Evolutionary conservation across 2,329 filamentous ascomycete species (phyloP), one percentile per base, ranked within the genome.

Genomic region (Pseudomassariella vexata): DNA sequence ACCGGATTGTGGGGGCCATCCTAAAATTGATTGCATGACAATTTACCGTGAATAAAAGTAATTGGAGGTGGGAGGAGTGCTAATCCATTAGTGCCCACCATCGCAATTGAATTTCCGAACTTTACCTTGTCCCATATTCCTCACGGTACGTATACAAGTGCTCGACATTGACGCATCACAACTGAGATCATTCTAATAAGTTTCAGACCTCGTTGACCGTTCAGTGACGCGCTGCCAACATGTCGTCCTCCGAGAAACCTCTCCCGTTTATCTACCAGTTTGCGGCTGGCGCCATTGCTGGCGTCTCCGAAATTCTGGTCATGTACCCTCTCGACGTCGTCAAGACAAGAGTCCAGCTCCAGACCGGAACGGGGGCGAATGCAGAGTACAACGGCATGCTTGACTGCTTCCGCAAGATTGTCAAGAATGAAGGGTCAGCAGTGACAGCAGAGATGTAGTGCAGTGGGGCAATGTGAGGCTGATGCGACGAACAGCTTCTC

Each of bases 291-390:
- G 92, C 92, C 58, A 85, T 98, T 57, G 92, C 92, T 56, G 92
- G 92, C 72, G 89, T 98, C 46, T 96, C 90, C 51, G 92, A 98
- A 77, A 41, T 37, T 37, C 19, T 30, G 37, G 37, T 48, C 58
- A 95, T 89, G 92, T 98, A 98, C 70, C 92, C 92, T 48, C 73
- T 98, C 60, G 92, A 98, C 61, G 92, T 98, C 37, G 87, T 96
- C 62, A 96, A 96, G 76, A 96, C 92, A 45, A 76, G 90, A 82
- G 84, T 94, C 85, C 89, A 95, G 65, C 73, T 95, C 36, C 89
- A 95, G 67, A 84, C 83, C 33, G 82, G 82, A 52, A 73, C 69
- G 46, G 76, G 70, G 25, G 66, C 70, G 15, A 86, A 87, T 38
- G 81, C 81, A 45, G 92, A 96, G 52, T 96, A 98, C 75, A 95